phyloP scores from a whole-genome alignment of 2,329 filamentous ascomycete genomes.

The Stemphylium lycopersici region DNA sequence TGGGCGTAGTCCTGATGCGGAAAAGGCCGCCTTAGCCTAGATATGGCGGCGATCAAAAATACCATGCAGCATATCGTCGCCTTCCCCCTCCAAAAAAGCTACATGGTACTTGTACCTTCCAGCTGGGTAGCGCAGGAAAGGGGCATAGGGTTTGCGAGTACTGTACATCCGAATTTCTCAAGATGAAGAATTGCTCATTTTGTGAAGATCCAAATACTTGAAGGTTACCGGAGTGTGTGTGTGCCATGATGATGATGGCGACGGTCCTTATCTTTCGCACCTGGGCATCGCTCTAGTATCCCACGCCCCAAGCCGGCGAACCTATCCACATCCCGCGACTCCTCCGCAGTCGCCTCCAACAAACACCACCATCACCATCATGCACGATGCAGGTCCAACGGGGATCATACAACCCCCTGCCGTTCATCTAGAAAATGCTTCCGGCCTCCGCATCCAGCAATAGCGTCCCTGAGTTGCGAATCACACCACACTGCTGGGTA shows the following conservation, averaged over 20 bases:
- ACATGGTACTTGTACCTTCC: neutral
- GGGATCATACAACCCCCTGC: slow-evolving; percentile 7
- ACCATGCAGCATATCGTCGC: slow-evolving; percentile 5
- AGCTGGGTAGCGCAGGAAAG: neutral
- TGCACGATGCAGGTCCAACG: slow-evolving; percentile 2
- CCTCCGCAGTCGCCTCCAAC: slow-evolving; percentile 7
- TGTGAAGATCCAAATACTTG: neutral
- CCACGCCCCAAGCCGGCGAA: slow-evolving; percentile 6
- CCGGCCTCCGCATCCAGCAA: neutral
- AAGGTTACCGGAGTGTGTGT: neutral
- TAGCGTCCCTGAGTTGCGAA: slow-evolving; percentile 1
- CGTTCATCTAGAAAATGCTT: neutral
- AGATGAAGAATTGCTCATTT: neutral
- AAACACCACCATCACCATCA: neutral
- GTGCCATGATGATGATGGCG: no score
- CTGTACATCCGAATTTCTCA: no score
- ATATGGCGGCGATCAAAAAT: slow-evolving; percentile 8
- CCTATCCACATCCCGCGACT: slow-evolving; percentile 7
- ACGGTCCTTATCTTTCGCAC: neutral
- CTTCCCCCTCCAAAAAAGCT: neutral
- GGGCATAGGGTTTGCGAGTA: neutral
- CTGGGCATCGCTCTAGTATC: neutral
- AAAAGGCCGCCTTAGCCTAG: slow-evolving; percentile 7
- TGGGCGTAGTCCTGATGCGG: slow-evolving; percentile 1
- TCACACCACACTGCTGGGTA: slow-evolving; percentile 6